Conservation (phyloP, 2,329 filamentous ascomycete genomes). For the Talaromyces rugulosus region DNA sequence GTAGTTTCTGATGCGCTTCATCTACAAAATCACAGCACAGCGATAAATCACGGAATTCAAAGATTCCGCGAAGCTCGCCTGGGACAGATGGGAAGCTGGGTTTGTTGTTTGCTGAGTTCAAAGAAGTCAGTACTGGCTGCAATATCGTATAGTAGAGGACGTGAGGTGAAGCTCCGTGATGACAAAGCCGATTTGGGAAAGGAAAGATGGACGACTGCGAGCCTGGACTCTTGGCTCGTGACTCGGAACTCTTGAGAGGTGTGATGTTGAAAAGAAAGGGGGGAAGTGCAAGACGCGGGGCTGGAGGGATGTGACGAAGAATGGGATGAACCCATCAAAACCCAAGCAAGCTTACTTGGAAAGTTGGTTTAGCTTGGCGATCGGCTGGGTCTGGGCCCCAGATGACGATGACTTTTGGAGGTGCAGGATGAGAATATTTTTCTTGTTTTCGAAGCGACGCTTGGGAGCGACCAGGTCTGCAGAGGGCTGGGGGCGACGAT, state of each 20-base stretch:
- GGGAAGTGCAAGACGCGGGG: background rate
- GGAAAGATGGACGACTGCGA: background rate
- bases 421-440: background rate
- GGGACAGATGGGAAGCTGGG: background rate
- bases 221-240: background rate
- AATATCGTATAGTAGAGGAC: background rate
- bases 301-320: background rate
- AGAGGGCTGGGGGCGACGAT: background rate
- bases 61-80: conserved; percentile 13
- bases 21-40: conserved; percentile 27
- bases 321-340: background rate
- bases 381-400: background rate
- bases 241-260: background rate
- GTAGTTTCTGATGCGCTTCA: conserved; percentile 35
- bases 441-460: background rate
- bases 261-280: background rate
- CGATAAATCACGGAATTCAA: conserved; percentile 12
- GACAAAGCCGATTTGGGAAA: background rate
- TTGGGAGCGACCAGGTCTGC: background rate
- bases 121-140: background rate
- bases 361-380: background rate
- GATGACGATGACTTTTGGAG: background rate
- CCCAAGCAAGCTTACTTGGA: background rate
- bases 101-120: background rate
- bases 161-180: background rate